Evolutionary conservation across 2,329 filamentous ascomycete species (phyloP), one percentile per base, ranked within the genome.

Genomic region (Colletotrichum sublineola): DNA sequence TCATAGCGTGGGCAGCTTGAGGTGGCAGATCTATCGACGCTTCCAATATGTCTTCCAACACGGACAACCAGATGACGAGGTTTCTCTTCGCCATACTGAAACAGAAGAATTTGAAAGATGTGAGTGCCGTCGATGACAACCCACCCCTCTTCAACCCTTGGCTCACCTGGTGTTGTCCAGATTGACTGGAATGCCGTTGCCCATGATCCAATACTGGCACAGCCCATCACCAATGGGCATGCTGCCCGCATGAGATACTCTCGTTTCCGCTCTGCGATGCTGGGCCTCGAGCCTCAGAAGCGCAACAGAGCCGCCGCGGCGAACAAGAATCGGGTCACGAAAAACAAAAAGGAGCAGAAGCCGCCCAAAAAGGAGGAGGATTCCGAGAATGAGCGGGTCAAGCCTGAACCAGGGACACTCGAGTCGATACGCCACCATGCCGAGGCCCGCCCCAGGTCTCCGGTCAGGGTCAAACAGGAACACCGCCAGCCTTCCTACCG

Each of bases 121-220:
- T 90, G 80, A 84, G 88, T 83, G 50, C 20, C 66, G n/a, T 33
- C 46, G 9, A 14, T 42, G 63, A 33, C 24, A 50, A n/a, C 24
- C 62, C 18, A 70, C 11, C 53, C 76, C 80, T 24, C 62, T 6
- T 78, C 60, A 6, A 42, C n/a, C n/a, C 70, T 70, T 75, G 67
- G 77, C 76, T 74, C 60, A 67, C 56, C 36, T 61, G 31, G n/a
- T 9, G 36, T 46, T 11, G 38, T 48, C 67, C 68, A 90, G 88
- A 89, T 90, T 76, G 86, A 90, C 78, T 90, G 88, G 88, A 86
- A 86, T 73, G 80, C 84, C 77, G 88, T 90, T 56, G 88, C 88
- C 65, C 79, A 82, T 46, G 86, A 89, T 72, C 87, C 88, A 29
- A 83, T 88, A 60, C 82, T 90, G 12, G 74, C 84, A 33, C 83